These are phyloP conservation scores for Aspergillus coremiiformis DNA, from an alignment of 495 filamentous ascomycete species.

Conservation along the genomic window DNA sequence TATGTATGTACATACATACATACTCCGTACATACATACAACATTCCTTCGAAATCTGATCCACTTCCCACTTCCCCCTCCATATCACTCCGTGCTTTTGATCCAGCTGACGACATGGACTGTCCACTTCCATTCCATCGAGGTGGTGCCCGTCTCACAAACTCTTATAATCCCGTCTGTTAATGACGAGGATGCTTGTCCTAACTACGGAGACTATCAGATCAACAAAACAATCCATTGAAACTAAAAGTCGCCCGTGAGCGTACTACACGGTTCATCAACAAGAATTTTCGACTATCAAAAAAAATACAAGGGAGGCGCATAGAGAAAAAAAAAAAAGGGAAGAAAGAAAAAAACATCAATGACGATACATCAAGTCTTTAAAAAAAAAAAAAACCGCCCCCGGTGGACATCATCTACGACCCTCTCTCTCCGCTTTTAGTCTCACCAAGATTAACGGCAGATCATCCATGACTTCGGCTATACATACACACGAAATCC, in stretches of 20 bases:
- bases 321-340: constrained; percentile 14
- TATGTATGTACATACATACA: background rate
- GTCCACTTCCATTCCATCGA: background rate
- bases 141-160: background rate
- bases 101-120: too few relatives aligned
- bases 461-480: constrained; percentile 34
- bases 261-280: background rate
- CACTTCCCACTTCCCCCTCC: too few relatives aligned
- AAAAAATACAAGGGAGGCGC: constrained; percentile 25
- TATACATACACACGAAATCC: constrained; percentile 32
- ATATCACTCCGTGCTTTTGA: background rate
- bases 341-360: constrained; percentile 10
- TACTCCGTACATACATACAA: too few relatives aligned
- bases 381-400: constrained; percentile 13
- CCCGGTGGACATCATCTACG: constrained; percentile 6
- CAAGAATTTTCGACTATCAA: constrained; percentile 12
- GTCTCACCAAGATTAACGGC: constrained; percentile 1
- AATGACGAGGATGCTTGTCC: background rate
- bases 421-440: background rate
- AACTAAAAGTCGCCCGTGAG: constrained; percentile 11
- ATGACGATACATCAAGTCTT: constrained; percentile 13
- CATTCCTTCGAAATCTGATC: too few relatives aligned
- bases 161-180: background rate
- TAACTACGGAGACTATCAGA: too few relatives aligned
- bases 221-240: constrained; percentile 10